Percentiles rank a stretch among this genome's conserved stretches.
These are phyloP conservation scores for Mycena chlorophos DNA, from an alignment of 768 basidiomycete genomes.

Conservation along the genomic window DNA sequence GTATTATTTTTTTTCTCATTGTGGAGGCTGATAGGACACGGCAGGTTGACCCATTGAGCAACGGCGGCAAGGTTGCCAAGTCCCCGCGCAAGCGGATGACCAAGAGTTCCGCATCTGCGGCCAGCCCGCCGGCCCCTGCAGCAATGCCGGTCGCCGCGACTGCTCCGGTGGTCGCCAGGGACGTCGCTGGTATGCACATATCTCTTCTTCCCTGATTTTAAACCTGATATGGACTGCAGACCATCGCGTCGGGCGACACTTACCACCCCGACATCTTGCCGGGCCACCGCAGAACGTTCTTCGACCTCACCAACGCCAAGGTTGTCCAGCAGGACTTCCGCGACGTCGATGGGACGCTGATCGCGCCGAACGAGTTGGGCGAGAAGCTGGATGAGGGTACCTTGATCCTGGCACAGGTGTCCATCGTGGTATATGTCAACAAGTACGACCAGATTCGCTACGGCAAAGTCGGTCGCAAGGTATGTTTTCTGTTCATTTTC, in stretches of 20 bases:
- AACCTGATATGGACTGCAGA: background rate
- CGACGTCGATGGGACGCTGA: background rate
- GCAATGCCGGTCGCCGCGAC: too few species aligned
- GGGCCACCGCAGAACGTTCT: background rate
- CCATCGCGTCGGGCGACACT: constrained; percentile 5
- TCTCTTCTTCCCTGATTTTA: background rate
- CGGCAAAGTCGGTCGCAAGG: background rate
- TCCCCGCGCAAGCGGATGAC: too few species aligned
- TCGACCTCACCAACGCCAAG: background rate
- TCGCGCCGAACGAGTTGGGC: background rate
- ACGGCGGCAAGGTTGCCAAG: too few species aligned
- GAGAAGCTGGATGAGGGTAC: constrained; percentile 1
- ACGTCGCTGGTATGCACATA: background rate
- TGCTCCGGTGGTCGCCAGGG: too few species aligned
- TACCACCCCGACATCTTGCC: constrained; percentile 1
- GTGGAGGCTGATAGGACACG: background rate
- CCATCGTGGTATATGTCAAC: background rate
- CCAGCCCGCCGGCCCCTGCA: too few species aligned
- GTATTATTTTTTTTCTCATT: background rate
- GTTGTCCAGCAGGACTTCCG: background rate
- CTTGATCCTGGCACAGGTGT: background rate
- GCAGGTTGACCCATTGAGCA: background rate
- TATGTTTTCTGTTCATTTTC: background rate
- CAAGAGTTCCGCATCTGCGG: too few species aligned
- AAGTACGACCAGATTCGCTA: background rate